These are phyloP conservation scores for Dothidotthia symphoricarpi DNA, from an alignment of 2,329 filamentous ascomycete species.

Conservation along the genomic window DNA sequence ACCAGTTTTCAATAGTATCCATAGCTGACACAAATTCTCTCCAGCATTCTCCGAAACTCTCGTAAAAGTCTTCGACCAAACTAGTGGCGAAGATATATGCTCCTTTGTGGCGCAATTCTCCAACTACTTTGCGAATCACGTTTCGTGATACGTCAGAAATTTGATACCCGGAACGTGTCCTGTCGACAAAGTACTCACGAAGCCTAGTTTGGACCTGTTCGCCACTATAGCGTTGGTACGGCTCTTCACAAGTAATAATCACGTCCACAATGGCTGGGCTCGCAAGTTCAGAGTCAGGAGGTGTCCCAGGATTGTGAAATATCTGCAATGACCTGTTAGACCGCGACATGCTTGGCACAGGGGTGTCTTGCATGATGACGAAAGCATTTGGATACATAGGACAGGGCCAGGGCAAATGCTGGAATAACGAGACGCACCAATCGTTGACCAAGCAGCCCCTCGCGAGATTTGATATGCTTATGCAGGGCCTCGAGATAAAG, in stretches of 20 bases:
- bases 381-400: not conserved
- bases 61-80: conserved; percentile 5
- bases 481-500: conserved; percentile 5
- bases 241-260: conserved; percentile 3
- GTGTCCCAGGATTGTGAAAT: conserved; percentile 8
- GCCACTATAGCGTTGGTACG: conserved; percentile 1
- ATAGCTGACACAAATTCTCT: conserved; percentile 3
- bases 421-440: conserved; percentile 4
- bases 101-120: not conserved
- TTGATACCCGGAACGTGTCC: conserved; percentile 1
- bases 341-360: not conserved
- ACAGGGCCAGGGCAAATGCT: not conserved
- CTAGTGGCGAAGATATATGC: conserved; percentile 6
- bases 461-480: conserved; percentile 3
- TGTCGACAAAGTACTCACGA: not conserved
- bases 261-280: conserved; percentile 3
- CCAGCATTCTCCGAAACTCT: conserved; percentile 7
- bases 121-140: conserved; percentile 1
- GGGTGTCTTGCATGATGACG: no score
- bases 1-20: not conserved
- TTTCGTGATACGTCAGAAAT: conserved; percentile 3
- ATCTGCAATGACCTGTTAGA: conserved; percentile 2
- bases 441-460: conserved; percentile 6
- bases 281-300: conserved; percentile 2
- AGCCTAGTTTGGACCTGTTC: conserved; percentile 3